These are phyloP conservation scores for Tetrapisispora taiwanensis DNA, from an alignment of 805 yeast genomes.

Conservation along the genomic window DNA sequence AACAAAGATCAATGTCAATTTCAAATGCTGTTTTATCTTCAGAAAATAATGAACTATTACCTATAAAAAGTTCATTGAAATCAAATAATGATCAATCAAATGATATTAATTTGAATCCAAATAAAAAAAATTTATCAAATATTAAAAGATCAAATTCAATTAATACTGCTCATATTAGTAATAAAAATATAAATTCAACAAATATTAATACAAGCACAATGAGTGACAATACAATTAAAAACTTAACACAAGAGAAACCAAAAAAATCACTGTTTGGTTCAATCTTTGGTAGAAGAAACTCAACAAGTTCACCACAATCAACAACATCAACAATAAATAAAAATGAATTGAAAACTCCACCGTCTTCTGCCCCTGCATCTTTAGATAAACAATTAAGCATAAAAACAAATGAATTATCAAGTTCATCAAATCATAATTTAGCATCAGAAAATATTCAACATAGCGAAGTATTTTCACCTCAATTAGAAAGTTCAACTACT, in stretches of 20 bases:
- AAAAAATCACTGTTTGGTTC: constrained; percentile 23
- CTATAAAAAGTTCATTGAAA: neutral
- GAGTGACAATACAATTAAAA: neutral
- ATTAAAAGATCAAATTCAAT: constrained; percentile 9
- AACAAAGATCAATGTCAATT: constrained; percentile 19
- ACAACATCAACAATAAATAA: constrained; percentile 3
- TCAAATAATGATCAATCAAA: too few species aligned
- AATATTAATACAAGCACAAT: neutral
- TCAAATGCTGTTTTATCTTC: constrained; percentile 11
- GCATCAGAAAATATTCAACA: constrained; percentile 1
- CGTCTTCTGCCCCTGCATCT: constrained; percentile 8
- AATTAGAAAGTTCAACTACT: neutral
- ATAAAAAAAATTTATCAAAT: neutral
- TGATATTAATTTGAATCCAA: too few species aligned
- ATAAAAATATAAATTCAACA: neutral
- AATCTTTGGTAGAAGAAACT: constrained; percentile 17
- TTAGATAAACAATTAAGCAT: neutral
- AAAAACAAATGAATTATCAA: neutral
- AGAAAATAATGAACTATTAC: neutral
- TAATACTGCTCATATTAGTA: constrained; percentile 5
- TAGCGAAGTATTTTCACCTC: constrained; percentile 7
- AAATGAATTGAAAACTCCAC: constrained; percentile 2
- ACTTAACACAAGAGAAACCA: constrained; percentile 12
- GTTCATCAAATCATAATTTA: constrained; percentile 2
- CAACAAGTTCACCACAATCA: neutral